Base-by-base conservation (phyloP, 805 yeast genomes). In the Lipomyces mesembrius region DNA sequence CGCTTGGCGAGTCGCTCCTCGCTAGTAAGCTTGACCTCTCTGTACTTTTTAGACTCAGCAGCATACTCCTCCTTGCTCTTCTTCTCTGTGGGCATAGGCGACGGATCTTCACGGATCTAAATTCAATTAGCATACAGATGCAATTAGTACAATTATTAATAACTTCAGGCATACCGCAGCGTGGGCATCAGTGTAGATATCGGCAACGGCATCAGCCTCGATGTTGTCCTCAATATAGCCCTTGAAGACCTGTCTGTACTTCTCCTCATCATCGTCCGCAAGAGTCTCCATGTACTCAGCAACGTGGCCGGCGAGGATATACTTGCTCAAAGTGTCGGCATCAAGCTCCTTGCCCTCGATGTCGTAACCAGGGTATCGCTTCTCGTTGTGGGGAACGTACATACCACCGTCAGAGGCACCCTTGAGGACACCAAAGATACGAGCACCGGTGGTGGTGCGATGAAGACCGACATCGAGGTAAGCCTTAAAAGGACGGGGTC, bases 281-380 rank as follows among this genome's bases (percentile, higher is more conserved):
- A 95, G 91, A 88, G 94, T 98, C 88, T 95, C 99, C 97, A 95
- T 95, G 95, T 95, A 95, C 88, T 95, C 98, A 80, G 99, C 89
- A 80, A 95, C 93, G 90, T 95, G 99, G 84, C 98, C 98, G 87
- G 97, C 98, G 81, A 94, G 90, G 87, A 95, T 95, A 96, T 95
- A 95, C 85, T 91, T 92, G 92, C 98, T 92, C 83, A 95, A 88
- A 77, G 88, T 83, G 82, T 95, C 99, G 78, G 97, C 92, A 81
- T 95, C 99, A 79, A 95, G 88, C 86, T 95, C 99, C 87, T 95
- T 97, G 78, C 89, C 80, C 87, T 95, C 99, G 79, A 94, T 91
- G 84, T 95, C 99, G 96, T 94, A 95, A 86, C 99, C 99, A 84
- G 99, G 99, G 97, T 93, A 95, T 90, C 99, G 93, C 88, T 93